These are phyloP conservation scores for Pyrus betulifolia DNA, from an alignment of 306 rosid genomes.

Conservation along the genomic window DNA sequence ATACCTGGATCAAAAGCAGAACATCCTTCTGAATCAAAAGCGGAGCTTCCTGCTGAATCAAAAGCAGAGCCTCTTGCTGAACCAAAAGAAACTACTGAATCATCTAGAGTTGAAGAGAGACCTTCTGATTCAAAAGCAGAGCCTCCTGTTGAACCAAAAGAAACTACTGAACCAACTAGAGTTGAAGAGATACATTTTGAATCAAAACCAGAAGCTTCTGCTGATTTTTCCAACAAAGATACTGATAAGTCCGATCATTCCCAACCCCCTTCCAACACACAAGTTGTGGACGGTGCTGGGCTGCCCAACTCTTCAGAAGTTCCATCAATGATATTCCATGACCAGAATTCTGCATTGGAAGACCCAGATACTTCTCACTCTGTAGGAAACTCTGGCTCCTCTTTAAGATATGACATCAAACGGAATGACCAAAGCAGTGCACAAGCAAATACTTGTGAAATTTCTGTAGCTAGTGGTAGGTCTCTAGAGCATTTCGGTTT, in stretches of 20 bases:
- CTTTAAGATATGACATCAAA: conserved; percentile 36
- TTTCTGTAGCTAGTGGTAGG: conserved; percentile 38
- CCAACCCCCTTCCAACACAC: background rate
- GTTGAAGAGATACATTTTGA: conserved; percentile 25
- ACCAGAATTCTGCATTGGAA: conserved; percentile 7
- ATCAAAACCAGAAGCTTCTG: conserved; percentile 28
- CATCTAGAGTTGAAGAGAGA: conserved; percentile 29
- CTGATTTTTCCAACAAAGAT: conserved; percentile 25
- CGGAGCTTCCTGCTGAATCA: conserved; percentile 14
- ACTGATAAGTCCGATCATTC: conserved; percentile 22
- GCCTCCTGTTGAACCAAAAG: conserved; percentile 31
- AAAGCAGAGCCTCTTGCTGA: conserved; percentile 31
- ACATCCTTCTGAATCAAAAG: conserved; percentile 29
- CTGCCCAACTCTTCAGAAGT: conserved; percentile 25
- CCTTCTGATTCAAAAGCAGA: conserved; percentile 23
- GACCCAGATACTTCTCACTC: conserved; percentile 28
- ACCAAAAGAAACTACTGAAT: conserved; percentile 15
- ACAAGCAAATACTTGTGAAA: conserved; percentile 33
- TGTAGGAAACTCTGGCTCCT: conserved; percentile 30
- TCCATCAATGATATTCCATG: conserved; percentile 28
- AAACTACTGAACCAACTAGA: conserved; percentile 29
- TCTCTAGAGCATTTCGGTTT: conserved; percentile 26
- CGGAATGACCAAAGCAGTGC: conserved; percentile 37
- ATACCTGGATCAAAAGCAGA: conserved; percentile 24
- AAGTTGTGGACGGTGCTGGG: conserved; percentile 30